phyloP scores from a whole-genome alignment of 345 rosid species.

The Corymbia maculata region DNA sequence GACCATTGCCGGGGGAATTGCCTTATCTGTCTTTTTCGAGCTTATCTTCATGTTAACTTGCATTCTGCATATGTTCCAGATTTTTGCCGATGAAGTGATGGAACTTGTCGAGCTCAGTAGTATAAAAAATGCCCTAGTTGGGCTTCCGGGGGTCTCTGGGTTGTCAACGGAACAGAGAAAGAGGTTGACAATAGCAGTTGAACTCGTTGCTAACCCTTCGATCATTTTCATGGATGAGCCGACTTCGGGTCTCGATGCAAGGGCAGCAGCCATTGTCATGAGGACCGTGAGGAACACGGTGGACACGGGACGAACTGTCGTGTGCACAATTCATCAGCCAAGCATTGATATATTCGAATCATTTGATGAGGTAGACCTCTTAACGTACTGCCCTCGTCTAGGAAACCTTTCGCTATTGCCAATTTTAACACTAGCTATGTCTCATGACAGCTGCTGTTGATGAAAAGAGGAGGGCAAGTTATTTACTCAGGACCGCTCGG shows the following conservation, averaged over 20 bases:
- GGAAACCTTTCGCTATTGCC: background rate
- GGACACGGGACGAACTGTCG: constrained; percentile 49
- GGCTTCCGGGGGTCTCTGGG: constrained; percentile 41
- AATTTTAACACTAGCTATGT: background rate
- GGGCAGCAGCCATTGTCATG: constrained; percentile 55
- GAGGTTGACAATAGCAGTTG: constrained; percentile 50
- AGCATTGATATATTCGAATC: constrained; percentile 54
- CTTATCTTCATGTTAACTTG: background rate
- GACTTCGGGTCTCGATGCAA: constrained; percentile 47
- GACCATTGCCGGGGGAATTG: background rate
- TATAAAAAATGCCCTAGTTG: constrained; percentile 33
- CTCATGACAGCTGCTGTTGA: constrained; percentile 18
- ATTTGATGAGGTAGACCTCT: constrained; percentile 26
- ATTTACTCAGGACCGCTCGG: constrained; percentile 29
- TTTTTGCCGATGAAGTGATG: constrained; percentile 42
- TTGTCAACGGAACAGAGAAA: constrained; percentile 51
- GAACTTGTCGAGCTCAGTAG: constrained; percentile 30
- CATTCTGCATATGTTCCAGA: constrained; percentile 6
- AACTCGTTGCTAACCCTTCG: constrained; percentile 54
- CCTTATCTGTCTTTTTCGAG: background rate
- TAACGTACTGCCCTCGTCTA: background rate
- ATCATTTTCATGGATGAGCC: constrained; percentile 60
- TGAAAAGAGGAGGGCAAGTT: constrained; percentile 52
- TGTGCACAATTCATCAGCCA: constrained; percentile 57
- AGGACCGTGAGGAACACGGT: constrained; percentile 48